A percentile compares a stretch with the other conserved stretches of the same genome.
Evolutionary conservation across 495 filamentous ascomycete species (phyloP).

Genomic region (Xylaria castorea): DNA sequence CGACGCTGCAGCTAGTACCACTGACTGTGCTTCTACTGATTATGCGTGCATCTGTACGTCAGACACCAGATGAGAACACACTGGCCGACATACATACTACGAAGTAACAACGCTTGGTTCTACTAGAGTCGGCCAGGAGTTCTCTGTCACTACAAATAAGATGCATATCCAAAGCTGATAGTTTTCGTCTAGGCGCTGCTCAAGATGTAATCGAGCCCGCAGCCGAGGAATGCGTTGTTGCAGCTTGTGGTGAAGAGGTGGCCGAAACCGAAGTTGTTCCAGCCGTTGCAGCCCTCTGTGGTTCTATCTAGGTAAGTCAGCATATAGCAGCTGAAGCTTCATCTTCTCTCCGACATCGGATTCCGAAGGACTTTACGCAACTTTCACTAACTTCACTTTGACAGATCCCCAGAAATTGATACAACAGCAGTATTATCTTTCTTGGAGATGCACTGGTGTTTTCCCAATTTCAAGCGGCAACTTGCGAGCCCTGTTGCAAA

Average conservation of each 20-base stretch:
- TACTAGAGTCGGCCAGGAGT: neutral
- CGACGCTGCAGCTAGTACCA: neutral
- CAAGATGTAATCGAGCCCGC: constrained; percentile 9
- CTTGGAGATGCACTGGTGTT: neutral
- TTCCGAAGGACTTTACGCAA: neutral
- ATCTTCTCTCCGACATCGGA: neutral
- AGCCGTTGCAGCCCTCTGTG: neutral
- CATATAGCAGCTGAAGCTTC: neutral
- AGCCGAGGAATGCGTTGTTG: constrained; percentile 9
- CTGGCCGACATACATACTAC: neutral
- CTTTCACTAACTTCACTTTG: neutral
- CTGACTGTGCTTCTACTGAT: neutral
- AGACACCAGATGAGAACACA: neutral
- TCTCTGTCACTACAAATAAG: neutral
- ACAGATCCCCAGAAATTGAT: neutral
- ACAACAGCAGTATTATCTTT: neutral
- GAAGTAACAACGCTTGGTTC: neutral
- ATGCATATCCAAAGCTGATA: neutral
- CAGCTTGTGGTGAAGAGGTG: constrained; percentile 7
- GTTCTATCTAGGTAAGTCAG: neutral
- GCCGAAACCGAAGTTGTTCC: neutral
- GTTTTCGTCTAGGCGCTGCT: neutral
- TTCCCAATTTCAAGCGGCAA: neutral
- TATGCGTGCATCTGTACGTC: neutral
- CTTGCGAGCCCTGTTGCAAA: neutral